Base-by-base conservation (phyloP, 2,329 filamentous ascomycete genomes). In the Colletotrichum tabaci region DNA sequence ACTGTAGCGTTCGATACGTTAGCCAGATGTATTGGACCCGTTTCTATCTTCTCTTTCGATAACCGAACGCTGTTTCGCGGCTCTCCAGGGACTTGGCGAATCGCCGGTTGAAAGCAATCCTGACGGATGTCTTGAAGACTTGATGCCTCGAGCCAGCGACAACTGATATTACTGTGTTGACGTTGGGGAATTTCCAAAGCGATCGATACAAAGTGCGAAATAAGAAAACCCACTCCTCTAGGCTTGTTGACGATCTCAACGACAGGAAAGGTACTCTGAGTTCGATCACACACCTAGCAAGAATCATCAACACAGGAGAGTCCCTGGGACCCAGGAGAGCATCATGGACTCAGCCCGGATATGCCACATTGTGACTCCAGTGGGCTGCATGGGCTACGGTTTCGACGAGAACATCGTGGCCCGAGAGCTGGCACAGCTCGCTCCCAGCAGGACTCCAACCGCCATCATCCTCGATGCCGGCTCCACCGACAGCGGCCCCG, bases 301-400 rank as follows among this genome's bases (percentile, higher is more conserved):
- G 5, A 12, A 2, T 30, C 3, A 3, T 16, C 16, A 18, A 35
- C 8, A 49, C 26, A 49, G 6, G 1, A 18, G 21, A 7, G 5
- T 18, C 18, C 8, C 15, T 7, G 9, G 2, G 18, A 16, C 18
- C 23, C 8, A 44, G 16, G 7, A 50, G 18, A 10, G 26, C 5
- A 35, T 3, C 18, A 56, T 56, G 30, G 15, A 50, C 3, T 6
- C 42, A 5, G 16, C 8, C 1, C 58, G 49, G 2, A 57, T 83
- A 26, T 83, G 82, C 71, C 77, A 82, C 12, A 85, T 87, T 53
- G 74, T 87, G 2, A 84, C 86, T 0, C 85, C 85, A 0, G 82
- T 86, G 16, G 85, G 83, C 40, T 87, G 86, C 84, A 76, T 87
- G 9, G 85, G 86, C 6, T 88, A 86, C 68, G 86, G 86, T 35